phyloP scores from a whole-genome alignment of 306 rosid genomes.

The Cucurbita maxima region DNA sequence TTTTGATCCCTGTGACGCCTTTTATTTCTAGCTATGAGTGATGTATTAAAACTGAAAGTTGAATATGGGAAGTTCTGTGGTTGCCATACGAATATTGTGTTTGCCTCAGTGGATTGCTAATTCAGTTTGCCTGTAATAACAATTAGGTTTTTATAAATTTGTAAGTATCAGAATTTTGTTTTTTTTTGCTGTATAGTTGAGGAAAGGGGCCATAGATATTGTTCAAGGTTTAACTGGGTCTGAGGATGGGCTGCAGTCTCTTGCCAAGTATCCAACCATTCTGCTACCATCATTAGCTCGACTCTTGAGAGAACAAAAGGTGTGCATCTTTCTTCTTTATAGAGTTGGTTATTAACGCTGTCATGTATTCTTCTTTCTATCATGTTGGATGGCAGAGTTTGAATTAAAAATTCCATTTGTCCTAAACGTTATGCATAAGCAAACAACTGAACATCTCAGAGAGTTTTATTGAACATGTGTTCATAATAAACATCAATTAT shows the following conservation, averaged over 20 bases:
- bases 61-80: neutral
- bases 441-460: neutral
- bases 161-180: neutral
- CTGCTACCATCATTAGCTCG: conserved; percentile 44
- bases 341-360: neutral
- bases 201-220: conserved; percentile 74
- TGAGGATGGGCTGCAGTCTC: conserved; percentile 66
- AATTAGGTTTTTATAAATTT: neutral
- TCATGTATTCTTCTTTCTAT: neutral
- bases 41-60: neutral
- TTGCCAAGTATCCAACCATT: conserved; percentile 28
- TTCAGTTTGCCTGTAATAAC: neutral
- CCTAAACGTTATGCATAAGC: neutral
- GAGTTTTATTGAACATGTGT: neutral
- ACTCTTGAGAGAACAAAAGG: conserved; percentile 52
- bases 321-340: neutral
- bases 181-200: conserved; percentile 22
- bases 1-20: neutral
- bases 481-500: neutral
- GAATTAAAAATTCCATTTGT: neutral
- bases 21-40: neutral
- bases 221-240: conserved; percentile 88
- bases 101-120: neutral
- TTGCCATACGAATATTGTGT: neutral
- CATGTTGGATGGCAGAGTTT: neutral